phyloP scores from a whole-genome alignment of 2,329 filamentous ascomycete genomes.

The Trichophyton verrucosum region DNA sequence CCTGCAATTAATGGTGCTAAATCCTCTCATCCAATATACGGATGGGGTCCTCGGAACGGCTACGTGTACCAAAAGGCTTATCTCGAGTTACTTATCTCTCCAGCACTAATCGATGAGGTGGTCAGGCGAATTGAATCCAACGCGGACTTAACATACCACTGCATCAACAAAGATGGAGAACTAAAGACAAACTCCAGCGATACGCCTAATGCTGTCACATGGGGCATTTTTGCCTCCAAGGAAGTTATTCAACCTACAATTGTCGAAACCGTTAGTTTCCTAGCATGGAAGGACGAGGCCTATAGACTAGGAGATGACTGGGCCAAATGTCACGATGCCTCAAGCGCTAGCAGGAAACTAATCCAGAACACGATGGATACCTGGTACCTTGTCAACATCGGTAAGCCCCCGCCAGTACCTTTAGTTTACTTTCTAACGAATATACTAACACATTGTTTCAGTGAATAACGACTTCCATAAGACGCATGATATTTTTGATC shows the following conservation, averaged over 20 bases:
- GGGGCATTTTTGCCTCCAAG: conserved; percentile 97
- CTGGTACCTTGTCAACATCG: conserved; percentile 93
- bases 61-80: conserved; percentile 99
- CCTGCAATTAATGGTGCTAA: conserved; percentile 85
- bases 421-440: background rate
- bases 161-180: conserved; percentile 70
- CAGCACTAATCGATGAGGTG: conserved; percentile 64
- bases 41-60: conserved; percentile 88
- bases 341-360: conserved; percentile 63
- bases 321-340: conserved; percentile 75
- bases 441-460: conserved; percentile 27
- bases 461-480: conserved; percentile 98
- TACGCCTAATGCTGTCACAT: conserved; percentile 94
- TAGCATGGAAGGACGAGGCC: conserved; percentile 97
- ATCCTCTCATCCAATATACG: conserved; percentile 73
- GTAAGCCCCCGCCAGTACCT: conserved; percentile 40
- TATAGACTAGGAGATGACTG: conserved; percentile 86
- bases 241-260: conserved; percentile 99
- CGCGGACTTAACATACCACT: conserved; percentile 83
- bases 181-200: conserved; percentile 73
- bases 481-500: conserved; percentile 64
- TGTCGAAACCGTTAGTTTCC: conserved; percentile 91
- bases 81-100: conserved; percentile 77
- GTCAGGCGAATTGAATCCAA: conserved; percentile 64
- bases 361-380: conserved; percentile 74